These are phyloP conservation scores for Cercophora newfieldiana DNA, from an alignment of 495 filamentous ascomycete species.

Conservation along the genomic window DNA sequence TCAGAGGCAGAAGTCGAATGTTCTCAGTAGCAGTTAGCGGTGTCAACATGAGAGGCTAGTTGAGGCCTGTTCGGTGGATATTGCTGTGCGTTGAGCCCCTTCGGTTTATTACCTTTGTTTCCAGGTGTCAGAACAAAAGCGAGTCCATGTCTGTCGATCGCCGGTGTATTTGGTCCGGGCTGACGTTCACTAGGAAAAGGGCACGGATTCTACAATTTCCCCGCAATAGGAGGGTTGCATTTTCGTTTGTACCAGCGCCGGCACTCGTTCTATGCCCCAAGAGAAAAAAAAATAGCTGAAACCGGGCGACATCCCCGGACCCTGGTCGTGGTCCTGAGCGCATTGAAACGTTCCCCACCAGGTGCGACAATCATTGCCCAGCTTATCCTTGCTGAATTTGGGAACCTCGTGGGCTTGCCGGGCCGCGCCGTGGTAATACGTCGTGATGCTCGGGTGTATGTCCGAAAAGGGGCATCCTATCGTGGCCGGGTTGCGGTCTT, in stretches of 20 bases:
- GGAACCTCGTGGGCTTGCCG: neutral
- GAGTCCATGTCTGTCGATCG: neutral
- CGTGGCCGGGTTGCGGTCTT: neutral
- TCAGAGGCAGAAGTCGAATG: neutral
- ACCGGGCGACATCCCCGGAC: neutral
- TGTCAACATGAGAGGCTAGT: no score
- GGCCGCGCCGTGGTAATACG: constrained; percentile 1
- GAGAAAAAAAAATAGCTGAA: neutral
- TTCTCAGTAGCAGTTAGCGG: neutral
- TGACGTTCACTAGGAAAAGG: neutral
- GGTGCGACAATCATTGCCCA: constrained; percentile 3
- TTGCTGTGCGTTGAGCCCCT: neutral
- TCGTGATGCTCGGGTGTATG: neutral
- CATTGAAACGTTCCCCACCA: constrained; percentile 1
- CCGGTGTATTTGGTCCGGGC: constrained; percentile 1
- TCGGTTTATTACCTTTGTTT: neutral
- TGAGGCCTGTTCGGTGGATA: no score
- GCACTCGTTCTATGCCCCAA: neutral
- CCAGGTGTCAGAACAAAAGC: neutral
- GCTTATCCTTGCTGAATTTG: constrained; percentile 2
- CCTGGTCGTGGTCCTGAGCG: neutral
- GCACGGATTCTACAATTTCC: constrained; percentile 3
- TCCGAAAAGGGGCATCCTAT: neutral
- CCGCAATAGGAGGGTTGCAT: constrained; percentile 4
- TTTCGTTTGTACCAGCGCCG: neutral